phyloP scores from a whole-genome alignment of 1,284 basidiomycete genomes.

The Pholiota adiposa region DNA sequence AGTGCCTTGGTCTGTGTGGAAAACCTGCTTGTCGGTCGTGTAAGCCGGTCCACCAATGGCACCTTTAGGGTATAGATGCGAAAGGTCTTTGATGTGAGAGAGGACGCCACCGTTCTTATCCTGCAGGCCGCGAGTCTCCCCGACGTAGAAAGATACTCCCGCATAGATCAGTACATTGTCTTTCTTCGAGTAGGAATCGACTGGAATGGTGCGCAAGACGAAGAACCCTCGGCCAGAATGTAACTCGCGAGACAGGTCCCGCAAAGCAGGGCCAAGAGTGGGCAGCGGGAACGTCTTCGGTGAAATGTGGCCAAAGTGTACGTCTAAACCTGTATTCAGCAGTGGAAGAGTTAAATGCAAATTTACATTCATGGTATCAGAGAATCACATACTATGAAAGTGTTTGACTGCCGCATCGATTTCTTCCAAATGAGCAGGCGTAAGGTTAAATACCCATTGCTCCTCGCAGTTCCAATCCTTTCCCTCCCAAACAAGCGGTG shows the following conservation, averaged over 20 bases:
- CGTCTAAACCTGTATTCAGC: constrained; percentile 27
- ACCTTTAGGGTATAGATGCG: constrained; percentile 39
- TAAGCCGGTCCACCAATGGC: constrained; percentile 46
- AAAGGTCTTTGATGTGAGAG: constrained; percentile 51
- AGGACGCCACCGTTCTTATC: constrained; percentile 45
- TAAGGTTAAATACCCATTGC: constrained; percentile 38
- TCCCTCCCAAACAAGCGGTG: constrained; percentile 42
- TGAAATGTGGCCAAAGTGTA: constrained; percentile 34
- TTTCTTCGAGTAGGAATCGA: constrained; percentile 35
- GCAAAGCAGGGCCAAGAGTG: constrained; percentile 33
- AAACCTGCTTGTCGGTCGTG: constrained; percentile 50
- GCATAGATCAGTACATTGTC: constrained; percentile 40
- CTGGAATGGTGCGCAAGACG: constrained; percentile 40
- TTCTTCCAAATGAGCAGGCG: constrained; percentile 29
- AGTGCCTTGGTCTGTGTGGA: constrained; percentile 46
- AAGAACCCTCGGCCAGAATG: constrained; percentile 44
- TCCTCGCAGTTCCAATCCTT: constrained; percentile 37
- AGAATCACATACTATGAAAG: constrained; percentile 29
- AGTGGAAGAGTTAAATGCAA: background rate
- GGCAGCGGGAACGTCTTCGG: constrained; percentile 41
- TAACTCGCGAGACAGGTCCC: constrained; percentile 33
- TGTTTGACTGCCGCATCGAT: constrained; percentile 36
- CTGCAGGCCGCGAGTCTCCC: constrained; percentile 44
- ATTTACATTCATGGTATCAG: too few species aligned
- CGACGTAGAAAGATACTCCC: constrained; percentile 45